phyloP scores from a whole-genome alignment of 2,329 filamentous ascomycete genomes.

The Trichothecium roseum region DNA sequence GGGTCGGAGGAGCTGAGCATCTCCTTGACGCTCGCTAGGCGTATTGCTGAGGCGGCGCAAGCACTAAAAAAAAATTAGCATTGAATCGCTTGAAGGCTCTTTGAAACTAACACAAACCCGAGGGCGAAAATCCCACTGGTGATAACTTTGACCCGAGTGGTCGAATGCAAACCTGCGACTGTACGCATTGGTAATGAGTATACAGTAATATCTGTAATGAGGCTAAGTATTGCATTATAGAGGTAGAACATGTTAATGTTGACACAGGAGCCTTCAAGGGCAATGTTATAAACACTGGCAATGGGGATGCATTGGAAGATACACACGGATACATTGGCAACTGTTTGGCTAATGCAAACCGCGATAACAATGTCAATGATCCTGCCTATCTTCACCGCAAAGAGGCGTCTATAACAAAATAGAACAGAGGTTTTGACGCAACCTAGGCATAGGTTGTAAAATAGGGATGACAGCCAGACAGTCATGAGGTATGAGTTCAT shows the following conservation, averaged over 20 bases:
- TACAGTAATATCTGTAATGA: slow-evolving; percentile 32
- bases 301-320: slow-evolving; percentile 33
- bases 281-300: slow-evolving; percentile 24
- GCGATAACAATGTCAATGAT: slow-evolving; percentile 26
- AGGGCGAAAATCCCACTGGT: slow-evolving; percentile 30
- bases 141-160: slow-evolving; percentile 30
- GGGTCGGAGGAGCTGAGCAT: slow-evolving; percentile 25
- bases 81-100: background rate
- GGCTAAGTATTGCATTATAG: slow-evolving; percentile 33
- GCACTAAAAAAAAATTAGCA: slow-evolving; percentile 16
- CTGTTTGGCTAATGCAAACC: slow-evolving; percentile 27
- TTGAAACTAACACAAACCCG: slow-evolving; percentile 24
- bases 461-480: slow-evolving; percentile 34
- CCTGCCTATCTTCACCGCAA: slow-evolving; percentile 22
- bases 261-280: slow-evolving; percentile 23
- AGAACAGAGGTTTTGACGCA: slow-evolving; percentile 38
- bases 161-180: slow-evolving; percentile 30
- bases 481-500: slow-evolving; percentile 9
- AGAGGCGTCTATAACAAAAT: slow-evolving; percentile 31
- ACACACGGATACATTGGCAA: slow-evolving; percentile 27
- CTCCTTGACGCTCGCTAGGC: slow-evolving; percentile 31
- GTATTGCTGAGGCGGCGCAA: slow-evolving; percentile 33
- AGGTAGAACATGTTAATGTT: slow-evolving; percentile 36
- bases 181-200: slow-evolving; percentile 32
- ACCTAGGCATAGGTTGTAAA: slow-evolving; percentile 34